Evolutionary conservation across 345 rosid genomes (phyloP).

Genomic region (Pseudoturritis turrita): DNA sequence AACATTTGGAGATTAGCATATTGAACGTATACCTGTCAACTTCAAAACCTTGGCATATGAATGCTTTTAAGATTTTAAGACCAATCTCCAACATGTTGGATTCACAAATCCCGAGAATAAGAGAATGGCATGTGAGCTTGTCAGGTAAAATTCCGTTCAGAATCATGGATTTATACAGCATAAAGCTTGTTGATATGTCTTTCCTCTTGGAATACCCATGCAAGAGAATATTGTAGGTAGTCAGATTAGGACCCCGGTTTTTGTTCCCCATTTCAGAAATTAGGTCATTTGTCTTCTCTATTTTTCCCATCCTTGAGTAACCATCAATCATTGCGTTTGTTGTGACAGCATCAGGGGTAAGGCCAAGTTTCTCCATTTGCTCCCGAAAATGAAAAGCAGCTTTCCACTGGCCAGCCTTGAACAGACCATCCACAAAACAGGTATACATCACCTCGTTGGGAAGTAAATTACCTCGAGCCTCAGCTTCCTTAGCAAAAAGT

Average conservation of each 20-base stretch:
- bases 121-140: conserved; percentile 59
- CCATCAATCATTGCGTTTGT: conserved; percentile 53
- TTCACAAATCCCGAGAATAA: conserved; percentile 63
- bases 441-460: conserved; percentile 49
- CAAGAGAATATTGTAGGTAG: conserved; percentile 70
- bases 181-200: conserved; percentile 43
- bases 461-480: conserved; percentile 37
- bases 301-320: conserved; percentile 60
- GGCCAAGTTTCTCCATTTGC: conserved; percentile 46
- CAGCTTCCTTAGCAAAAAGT: conserved; percentile 48
- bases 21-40: conserved; percentile 52
- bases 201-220: conserved; percentile 68
- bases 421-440: conserved; percentile 63
- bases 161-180: conserved; percentile 45
- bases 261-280: conserved; percentile 40
- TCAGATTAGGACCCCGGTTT: conserved; percentile 45
- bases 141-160: conserved; percentile 49
- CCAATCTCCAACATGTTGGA: conserved; percentile 58
- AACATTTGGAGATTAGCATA: conserved; percentile 53
- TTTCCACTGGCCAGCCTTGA: conserved; percentile 63
- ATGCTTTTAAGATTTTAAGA: conserved; percentile 53
- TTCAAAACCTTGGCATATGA: conserved; percentile 45
- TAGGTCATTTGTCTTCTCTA: conserved; percentile 37
- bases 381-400: conserved; percentile 43
- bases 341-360: conserved; percentile 49